Base-by-base conservation (phyloP, 148 eudicot species). In the Amaranthus palmeri region DNA sequence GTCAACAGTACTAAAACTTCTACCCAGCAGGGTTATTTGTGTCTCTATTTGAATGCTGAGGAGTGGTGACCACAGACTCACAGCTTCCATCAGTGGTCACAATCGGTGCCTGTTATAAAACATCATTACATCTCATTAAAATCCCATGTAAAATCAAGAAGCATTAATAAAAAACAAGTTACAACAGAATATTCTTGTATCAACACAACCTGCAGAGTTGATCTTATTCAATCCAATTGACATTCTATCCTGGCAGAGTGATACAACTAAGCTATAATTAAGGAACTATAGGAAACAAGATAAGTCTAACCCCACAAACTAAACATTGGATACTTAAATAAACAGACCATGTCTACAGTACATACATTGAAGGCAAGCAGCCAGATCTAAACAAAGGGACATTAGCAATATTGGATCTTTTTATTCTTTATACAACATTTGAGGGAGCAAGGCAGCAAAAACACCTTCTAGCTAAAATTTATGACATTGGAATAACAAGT, bases 21-120 rank as follows among this genome's bases (percentile, higher is more conserved):
- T 84, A 87, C 91, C 96, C 96, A 78, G 97, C 97, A 81, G 96
- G 96, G 84, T 80, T 93, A 68, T 76, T 87, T 71, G 97, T 83
- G 82, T 93, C 95, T 79, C 81, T 78, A 43, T 78, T 74, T 75
- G 89, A 79, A 75, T 88, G 88, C 87, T 80, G 95, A 67, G 88
- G 74, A 54, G 88, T 85, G 73, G 89, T 83, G 61, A 88, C 90
- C 53, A 70, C 91, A 61, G 95, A 84, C 79, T 87, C 98, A 73
- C 91, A 86, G 79, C 92, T 89, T 82, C 83, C 87, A 83, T 88
- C 98, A 25, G 36, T 25, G 36, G 36, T 25, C 67, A 79, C 74
- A 9, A 71, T 78, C 13, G 92, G 72, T 65, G 87, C 83, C 98
- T 93, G 82, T 67, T 76, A 65, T 60, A 78, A 44, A 61, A 50